Base-by-base conservation (phyloP, 1,139 yeast genomes). In the Suhomyces bribrorum region DNA sequence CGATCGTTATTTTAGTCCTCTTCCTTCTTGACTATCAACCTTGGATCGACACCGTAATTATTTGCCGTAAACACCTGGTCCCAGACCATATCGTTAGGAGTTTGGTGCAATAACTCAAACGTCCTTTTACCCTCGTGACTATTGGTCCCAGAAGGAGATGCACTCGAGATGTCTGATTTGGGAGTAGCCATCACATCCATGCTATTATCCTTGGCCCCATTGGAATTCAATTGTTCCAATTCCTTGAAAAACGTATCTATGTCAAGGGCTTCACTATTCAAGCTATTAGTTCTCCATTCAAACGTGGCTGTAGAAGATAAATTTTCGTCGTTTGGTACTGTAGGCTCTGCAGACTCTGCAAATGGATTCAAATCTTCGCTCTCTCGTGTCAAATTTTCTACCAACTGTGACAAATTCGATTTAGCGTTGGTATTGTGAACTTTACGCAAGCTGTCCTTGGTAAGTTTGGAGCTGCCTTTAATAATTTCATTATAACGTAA, bases 71-170 rank as follows among this genome's bases (percentile, higher is more conserved):
- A 83, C 48, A 80, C 83, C 51, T 84, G 89, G 48, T 82, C 90
- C 92, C 92, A 85, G 32, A 84, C 81, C 25, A 83, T 72, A 32
- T 83, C 86, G 17, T 78, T 71, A 1, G 90, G 86, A 32, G 82
- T 75, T 50, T 81, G 84, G 49, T 73, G 76, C 42, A 84, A 75
- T 61, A 84, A 63, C 49, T 81, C 86, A 53, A 71, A 79, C 12
- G 82, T 71, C 43, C 70, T 66, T 43, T 73, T 75, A 4, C 80
- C 81, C 45, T 80, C 85, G 35, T 61, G 61, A 28, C 26, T 34
- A 11, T 28, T 28, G 26, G 32, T 26, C 9, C 37, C 16, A n/a
- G 31, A 23, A 16, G 48, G 41, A 12, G 46, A 36, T 5, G 30
- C 39, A 4, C 14, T 15, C 17, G 39, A 36, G 12, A 25, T 23